These are phyloP conservation scores for Penicillium turbatum DNA, from an alignment of 495 filamentous ascomycete species.

Conservation along the genomic window DNA sequence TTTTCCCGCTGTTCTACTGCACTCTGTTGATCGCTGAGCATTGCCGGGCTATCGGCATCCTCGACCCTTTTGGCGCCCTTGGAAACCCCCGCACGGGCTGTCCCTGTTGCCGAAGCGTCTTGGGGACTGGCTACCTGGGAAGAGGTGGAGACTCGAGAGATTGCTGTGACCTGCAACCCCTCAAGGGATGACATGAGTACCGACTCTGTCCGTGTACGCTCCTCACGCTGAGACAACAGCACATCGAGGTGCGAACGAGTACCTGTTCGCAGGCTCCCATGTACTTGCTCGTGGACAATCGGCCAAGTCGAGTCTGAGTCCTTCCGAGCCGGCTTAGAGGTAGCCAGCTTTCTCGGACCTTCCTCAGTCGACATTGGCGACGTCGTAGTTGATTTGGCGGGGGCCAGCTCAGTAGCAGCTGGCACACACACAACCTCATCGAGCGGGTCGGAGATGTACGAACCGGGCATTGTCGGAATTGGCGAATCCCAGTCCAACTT, in stretches of 20 bases:
- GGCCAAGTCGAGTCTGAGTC: not conserved
- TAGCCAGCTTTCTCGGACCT: not conserved
- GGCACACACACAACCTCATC: not conserved
- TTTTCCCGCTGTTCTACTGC: not conserved
- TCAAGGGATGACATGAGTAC: not conserved
- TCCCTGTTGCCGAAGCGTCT: constrained; percentile 1
- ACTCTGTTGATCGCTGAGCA: not conserved
- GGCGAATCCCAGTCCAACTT: too few relatives aligned
- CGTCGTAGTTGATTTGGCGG: not conserved
- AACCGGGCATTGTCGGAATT: not conserved
- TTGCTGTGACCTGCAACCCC: constrained; percentile 1
- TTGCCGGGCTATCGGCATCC: not conserved
- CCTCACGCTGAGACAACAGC: not conserved
- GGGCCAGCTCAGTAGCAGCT: not conserved
- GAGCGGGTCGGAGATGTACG: not conserved
- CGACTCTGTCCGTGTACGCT: not conserved
- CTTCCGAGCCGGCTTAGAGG: not conserved
- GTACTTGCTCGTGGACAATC: not conserved
- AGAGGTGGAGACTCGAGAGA: not conserved
- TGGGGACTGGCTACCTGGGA: not conserved
- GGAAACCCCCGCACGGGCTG: constrained; percentile 4
- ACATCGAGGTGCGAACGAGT: not conserved
- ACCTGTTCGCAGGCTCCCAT: not conserved
- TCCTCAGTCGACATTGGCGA: not conserved
- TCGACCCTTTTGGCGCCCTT: not conserved